Evolutionary conservation across 1,284 basidiomycete genomes (phyloP).

Genomic region (Peniophora sp.): DNA sequence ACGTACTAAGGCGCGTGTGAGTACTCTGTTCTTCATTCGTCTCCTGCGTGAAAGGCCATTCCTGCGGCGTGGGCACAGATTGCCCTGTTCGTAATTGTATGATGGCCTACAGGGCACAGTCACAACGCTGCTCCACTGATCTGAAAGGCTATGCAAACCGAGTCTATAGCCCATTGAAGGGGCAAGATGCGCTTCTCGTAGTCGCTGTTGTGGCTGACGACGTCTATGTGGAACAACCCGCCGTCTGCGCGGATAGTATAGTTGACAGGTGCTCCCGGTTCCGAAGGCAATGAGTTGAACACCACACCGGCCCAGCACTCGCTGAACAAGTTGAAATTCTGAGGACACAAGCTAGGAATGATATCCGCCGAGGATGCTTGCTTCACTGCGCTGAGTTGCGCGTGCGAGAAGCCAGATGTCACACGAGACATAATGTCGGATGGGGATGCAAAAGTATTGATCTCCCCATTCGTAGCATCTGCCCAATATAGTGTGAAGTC

Average conservation of each 20-base stretch:
- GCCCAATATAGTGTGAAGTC: conserved; percentile 55
- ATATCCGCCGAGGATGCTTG: conserved; percentile 38
- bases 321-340: conserved; percentile 66
- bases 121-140: neutral
- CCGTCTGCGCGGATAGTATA: conserved; percentile 68
- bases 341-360: conserved; percentile 54
- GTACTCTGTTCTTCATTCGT: conserved; percentile 57
- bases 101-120: conserved; percentile 39
- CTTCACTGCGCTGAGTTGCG: conserved; percentile 37
- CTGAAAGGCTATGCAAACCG: conserved; percentile 29
- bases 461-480: conserved; percentile 47
- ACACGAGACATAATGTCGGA: conserved; percentile 50
- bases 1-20: conserved; percentile 46
- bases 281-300: conserved; percentile 52
- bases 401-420: conserved; percentile 36
- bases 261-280: conserved; percentile 34
- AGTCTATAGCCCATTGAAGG: conserved; percentile 72
- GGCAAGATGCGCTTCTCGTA: conserved; percentile 64
- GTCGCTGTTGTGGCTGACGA: conserved; percentile 57
- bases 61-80: conserved; percentile 42
- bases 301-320: conserved; percentile 67
- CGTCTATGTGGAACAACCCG: conserved; percentile 59
- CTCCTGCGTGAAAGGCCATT: conserved; percentile 67
- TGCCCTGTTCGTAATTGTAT: conserved; percentile 56
- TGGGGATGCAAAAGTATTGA: conserved; percentile 33